Evolutionary conservation across 768 basidiomycete species (phyloP), one percentile per base, ranked within the genome.

Genomic region (Leccinum uliginosum): DNA sequence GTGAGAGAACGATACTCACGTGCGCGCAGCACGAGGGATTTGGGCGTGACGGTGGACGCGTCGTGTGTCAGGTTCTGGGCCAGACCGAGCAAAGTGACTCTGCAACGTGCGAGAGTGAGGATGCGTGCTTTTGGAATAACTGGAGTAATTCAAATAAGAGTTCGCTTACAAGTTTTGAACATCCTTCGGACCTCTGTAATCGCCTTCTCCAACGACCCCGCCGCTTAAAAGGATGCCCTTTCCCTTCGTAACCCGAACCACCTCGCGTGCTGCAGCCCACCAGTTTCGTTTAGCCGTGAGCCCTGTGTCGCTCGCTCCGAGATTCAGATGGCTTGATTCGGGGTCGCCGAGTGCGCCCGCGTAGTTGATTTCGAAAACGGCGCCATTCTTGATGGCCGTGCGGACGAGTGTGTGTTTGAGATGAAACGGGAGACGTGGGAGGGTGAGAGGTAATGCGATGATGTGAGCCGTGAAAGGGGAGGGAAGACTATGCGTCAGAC

Each of bases 331-430:
- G 19, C 74, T 62, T 0, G 76, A 56, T 47, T 85, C 83, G 19
- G 78, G 76, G 49, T 85, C 84, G 1, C 81, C 84, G 0, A 93
- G 71, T 0, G 89, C 87, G 14, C 88, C 87, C 0, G 83, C 83
- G 59, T 93, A 93, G 60, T 78, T 79, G 47, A 94, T 81, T 70
- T 93, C 92, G 64, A 95, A 93, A 0, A 85, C 86, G 0, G 86
- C 86, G 9, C 92, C 92, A 59, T 91, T 90, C 62, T 85, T 86
- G 24, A 91, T 76, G 1, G 93, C 90, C 0, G 87, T 86, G 45
- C 89, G 83, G 30, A 93, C 80, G 48, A 92, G 76, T 0, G 92
- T 93, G 65, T 92, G 91, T 65, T 89, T 92, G 65, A 94, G 78
- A 61, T 87, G 80, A 67, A 87, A 94, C 1, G 89, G 84, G 1